Base-by-base conservation (phyloP, 129 eudicot genomes). In the Tagetes patula region DNA sequence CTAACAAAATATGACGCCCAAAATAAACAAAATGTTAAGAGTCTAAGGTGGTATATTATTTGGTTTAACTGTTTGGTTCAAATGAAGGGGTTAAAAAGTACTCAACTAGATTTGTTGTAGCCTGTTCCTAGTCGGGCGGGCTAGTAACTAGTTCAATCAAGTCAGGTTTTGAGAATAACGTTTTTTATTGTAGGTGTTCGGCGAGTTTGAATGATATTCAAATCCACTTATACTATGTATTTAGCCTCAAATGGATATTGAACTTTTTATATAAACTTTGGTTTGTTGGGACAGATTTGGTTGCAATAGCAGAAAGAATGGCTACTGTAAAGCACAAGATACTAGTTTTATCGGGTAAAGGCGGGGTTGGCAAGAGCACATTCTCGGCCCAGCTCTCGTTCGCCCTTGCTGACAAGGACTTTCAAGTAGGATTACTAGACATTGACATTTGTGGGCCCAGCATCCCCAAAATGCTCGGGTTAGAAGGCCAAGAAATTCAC, bases 281-380 rank as follows among this genome's bases (percentile, higher is more conserved):
- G 2, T 73, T 4, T 9, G 65, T 42, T 65, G 71, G 32, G 27
- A 77, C 88, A 92, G 98, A 92, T 77, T 71, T 92, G 79, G 88
- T 89, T 46, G 80, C 82, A 32, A 92, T 92, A 52, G 87, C 87
- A 32, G 96, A 92, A 81, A 76, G 96, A 71, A 92, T 89, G 98
- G 95, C 96, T 39, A 87, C 96, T 32, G 98, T 92, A 62, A 92
- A 89, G 78, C 98, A 89, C 81, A 92, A 92, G 64, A 92, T 92
- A 69, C 87, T 92, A 62, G 90, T 92, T 53, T 69, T 87, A 67
- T 92, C 98, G 2, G 95, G 98, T 27, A 92, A 92, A 74, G 98
- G 96, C 39, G 98, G 98, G 9, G 98, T 92, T 43, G 98, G 98
- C 68, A 92, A 92, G 85, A 92, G 98, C 80, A 92, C 98, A 30